Conservation (phyloP, 768 basidiomycete genomes). For the Pulveroboletus sp. region DNA sequence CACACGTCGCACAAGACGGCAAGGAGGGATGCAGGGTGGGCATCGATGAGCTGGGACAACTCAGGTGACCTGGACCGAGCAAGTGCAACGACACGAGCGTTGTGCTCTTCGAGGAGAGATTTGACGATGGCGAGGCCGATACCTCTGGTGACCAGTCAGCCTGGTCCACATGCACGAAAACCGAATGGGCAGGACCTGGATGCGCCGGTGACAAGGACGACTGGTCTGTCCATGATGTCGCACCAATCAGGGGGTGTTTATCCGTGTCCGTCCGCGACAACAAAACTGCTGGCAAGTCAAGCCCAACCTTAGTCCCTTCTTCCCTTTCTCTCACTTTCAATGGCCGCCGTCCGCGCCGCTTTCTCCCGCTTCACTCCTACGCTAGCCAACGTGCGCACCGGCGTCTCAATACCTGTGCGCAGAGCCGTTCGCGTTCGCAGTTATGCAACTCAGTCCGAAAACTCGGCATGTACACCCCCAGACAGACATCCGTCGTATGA, state of each 20-base stretch:
- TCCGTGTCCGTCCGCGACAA: constrained; percentile 24
- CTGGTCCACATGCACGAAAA: neutral
- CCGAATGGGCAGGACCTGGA: constrained; percentile 51
- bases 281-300: constrained; percentile 12
- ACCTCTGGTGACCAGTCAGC: constrained; percentile 38
- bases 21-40: constrained; percentile 40
- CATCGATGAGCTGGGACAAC: constrained; percentile 44
- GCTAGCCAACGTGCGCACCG: constrained; percentile 37
- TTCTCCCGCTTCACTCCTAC: constrained; percentile 61
- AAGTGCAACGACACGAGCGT: constrained; percentile 68
- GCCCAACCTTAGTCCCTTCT: neutral
- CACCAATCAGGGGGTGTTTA: neutral
- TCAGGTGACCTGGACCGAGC: constrained; percentile 69
- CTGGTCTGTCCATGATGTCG: constrained; percentile 39
- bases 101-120: constrained; percentile 58
- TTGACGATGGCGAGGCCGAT: constrained; percentile 77
- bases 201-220: constrained; percentile 80
- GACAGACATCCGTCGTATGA: constrained; percentile 14
- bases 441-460: constrained; percentile 59
- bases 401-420: constrained; percentile 39
- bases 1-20: constrained; percentile 72
- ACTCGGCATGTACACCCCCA: constrained; percentile 39
- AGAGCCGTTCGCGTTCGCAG: constrained; percentile 45
- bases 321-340: constrained; percentile 28
- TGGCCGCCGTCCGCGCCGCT: constrained; percentile 56